phyloP scores from a whole-genome alignment of 495 filamentous ascomycete genomes.

The Aspergillus wentii region DNA sequence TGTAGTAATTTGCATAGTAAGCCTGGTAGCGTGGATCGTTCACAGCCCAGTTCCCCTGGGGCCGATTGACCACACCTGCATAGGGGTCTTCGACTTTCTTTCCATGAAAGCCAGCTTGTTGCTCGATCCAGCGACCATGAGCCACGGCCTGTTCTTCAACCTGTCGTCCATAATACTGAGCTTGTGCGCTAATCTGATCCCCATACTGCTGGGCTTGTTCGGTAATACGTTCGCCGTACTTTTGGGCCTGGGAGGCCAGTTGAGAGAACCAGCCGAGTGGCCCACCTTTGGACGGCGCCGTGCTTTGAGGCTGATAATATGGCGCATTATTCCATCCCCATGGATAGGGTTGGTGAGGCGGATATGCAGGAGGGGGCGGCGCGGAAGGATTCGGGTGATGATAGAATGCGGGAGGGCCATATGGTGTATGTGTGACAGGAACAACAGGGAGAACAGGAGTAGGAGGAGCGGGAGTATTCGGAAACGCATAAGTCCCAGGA shows the following conservation, averaged over 20 bases:
- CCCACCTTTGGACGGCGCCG: conserved; percentile 21
- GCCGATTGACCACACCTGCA: conserved; percentile 5
- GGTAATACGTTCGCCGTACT: conserved; percentile 39
- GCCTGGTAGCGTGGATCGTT: conserved; percentile 5
- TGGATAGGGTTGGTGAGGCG: conserved; percentile 14
- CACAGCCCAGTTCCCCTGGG: conserved; percentile 5
- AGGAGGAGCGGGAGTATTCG: conserved; percentile 7
- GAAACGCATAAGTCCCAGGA: conserved; percentile 14
- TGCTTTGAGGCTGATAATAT: conserved; percentile 20
- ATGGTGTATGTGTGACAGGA: conserved; percentile 15
- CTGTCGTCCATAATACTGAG: conserved; percentile 34
- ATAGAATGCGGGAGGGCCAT: conserved; percentile 15
- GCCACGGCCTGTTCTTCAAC: conserved; percentile 40
- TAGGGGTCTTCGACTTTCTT: conserved; percentile 19
- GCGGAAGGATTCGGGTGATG: conserved; percentile 3
- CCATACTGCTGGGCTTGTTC: conserved; percentile 40
- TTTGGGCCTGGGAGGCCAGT: conserved; percentile 35
- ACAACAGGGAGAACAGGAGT: too few species aligned
- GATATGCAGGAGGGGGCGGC: conserved; percentile 20
- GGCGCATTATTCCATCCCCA: conserved; percentile 31
- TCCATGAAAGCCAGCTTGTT: conserved; percentile 29
- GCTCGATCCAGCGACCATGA: conserved; percentile 38
- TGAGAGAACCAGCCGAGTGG: conserved; percentile 32
- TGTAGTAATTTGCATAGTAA: conserved; percentile 10
- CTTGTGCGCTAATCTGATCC: conserved; percentile 36